Conservation (phyloP, 148 eudicot genomes). For the Dysphania ambrosioides region DNA sequence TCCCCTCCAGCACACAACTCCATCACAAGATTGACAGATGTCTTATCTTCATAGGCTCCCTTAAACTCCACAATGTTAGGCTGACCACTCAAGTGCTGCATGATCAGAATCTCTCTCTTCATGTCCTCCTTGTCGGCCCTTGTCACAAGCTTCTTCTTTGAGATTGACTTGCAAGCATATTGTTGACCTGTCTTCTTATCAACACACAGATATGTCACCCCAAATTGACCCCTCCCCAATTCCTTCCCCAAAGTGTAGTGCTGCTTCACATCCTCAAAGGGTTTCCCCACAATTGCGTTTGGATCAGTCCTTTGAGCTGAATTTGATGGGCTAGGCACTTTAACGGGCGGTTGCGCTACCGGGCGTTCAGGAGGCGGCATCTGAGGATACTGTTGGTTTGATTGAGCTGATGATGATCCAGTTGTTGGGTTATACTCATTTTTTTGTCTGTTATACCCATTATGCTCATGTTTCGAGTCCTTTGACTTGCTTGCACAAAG, state of each 20-base stretch:
- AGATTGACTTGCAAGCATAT: constrained; percentile 74
- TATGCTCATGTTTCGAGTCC: constrained; percentile 19
- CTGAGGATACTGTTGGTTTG: constrained; percentile 16
- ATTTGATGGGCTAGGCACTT: constrained; percentile 29
- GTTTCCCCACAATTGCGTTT: constrained; percentile 69
- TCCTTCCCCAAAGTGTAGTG: constrained; percentile 60
- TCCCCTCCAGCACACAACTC: constrained; percentile 87
- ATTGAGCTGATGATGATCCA: constrained; percentile 21
- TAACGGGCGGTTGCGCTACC: constrained; percentile 25
- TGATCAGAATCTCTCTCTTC: constrained; percentile 75
- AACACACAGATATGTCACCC: constrained; percentile 57
- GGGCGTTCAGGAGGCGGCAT: constrained; percentile 22
- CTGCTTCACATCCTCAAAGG: constrained; percentile 61
- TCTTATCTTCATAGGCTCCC: constrained; percentile 78
- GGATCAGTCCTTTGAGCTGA: constrained; percentile 36
- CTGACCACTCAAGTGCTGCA: constrained; percentile 92
- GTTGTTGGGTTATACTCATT: constrained; percentile 27
- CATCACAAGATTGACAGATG: constrained; percentile 70
- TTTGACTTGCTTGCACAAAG: constrained; percentile 52
- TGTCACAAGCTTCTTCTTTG: constrained; percentile 67
- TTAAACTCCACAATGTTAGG: constrained; percentile 75
- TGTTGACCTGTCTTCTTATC: constrained; percentile 41
- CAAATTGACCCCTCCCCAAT: constrained; percentile 84
- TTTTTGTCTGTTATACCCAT: constrained; percentile 28
- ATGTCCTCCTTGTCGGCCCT: constrained; percentile 73